Conservation (phyloP, 2,329 filamentous ascomycete species). For the Aspergillus ibericus region DNA sequence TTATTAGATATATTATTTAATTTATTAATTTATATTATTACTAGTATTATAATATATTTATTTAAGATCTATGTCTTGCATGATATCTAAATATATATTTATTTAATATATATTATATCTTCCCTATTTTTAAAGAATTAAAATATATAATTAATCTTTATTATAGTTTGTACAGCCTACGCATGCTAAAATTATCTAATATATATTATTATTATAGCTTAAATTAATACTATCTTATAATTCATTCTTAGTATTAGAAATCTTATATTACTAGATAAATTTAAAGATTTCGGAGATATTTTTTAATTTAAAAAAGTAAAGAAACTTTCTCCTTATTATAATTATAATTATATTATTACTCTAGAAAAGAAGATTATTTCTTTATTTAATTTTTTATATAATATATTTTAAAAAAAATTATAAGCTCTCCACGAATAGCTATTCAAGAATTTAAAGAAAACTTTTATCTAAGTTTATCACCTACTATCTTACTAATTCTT, state of each 20-base stretch:
- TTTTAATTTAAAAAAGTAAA: no score
- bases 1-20: not conserved
- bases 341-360: no score
- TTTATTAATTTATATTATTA: not conserved
- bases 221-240: not conserved
- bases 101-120: not conserved
- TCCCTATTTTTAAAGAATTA: no score
- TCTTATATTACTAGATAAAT: not conserved
- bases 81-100: not conserved
- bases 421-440: not conserved
- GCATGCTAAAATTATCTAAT: no score
- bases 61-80: not conserved
- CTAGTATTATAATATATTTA: not conserved
- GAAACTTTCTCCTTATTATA: no score
- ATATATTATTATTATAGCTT: slow-evolving; percentile 5
- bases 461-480: no score
- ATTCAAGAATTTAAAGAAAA: not conserved
- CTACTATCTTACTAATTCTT: no score
- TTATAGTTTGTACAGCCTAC: no score
- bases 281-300: no score
- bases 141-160: no score
- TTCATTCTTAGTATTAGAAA: not conserved
- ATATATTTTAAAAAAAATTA: not conserved
- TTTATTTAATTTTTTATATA: not conserved
- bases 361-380: no score